Conservation (phyloP, 495 filamentous ascomycete species). For the Eremomyces bilateralis region DNA sequence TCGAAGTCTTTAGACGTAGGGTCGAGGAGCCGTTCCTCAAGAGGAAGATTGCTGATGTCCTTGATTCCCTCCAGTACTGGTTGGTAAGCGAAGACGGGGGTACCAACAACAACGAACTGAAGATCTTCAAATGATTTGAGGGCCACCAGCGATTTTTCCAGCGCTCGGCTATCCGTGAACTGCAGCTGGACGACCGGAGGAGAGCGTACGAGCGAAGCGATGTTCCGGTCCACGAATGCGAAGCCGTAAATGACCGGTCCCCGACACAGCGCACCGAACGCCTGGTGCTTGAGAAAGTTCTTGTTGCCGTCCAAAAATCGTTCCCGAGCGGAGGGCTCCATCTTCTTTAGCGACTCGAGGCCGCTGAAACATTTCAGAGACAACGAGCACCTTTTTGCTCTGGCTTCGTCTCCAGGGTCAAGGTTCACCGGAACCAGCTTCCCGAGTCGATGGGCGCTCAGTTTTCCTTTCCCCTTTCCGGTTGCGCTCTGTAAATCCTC, state of each 20-base stretch:
- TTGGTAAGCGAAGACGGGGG: conserved; percentile 50
- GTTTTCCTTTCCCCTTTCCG: conserved; percentile 1
- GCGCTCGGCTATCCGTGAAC: conserved; percentile 23
- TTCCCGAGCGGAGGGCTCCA: conserved; percentile 18
- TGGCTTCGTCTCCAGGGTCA: conserved; percentile 8
- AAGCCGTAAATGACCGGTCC: conserved; percentile 36
- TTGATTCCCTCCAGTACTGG: conserved; percentile 47
- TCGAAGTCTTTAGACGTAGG: no score
- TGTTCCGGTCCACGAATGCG: conserved; percentile 33
- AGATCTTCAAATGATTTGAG: conserved; percentile 21
- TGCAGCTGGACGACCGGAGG: conserved; percentile 32
- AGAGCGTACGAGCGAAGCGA: conserved; percentile 24
- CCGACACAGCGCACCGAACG: conserved; percentile 35
- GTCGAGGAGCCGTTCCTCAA: no score
- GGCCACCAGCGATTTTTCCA: conserved; percentile 21
- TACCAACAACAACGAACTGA: conserved; percentile 35
- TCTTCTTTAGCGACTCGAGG: conserved; percentile 22
- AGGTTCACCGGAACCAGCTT: conserved; percentile 2
- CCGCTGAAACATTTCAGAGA: conserved; percentile 19
- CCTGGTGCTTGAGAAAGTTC: conserved; percentile 33
- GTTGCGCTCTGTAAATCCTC: conserved; percentile 22
- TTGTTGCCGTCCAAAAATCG: conserved; percentile 25
- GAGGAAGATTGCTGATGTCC: no score
- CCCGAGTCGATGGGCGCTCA: neutral
- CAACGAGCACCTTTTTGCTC: conserved; percentile 5